These are phyloP conservation scores for Parafenestella ontariensis DNA, from an alignment of 2,329 filamentous ascomycete species.

Conservation along the genomic window DNA sequence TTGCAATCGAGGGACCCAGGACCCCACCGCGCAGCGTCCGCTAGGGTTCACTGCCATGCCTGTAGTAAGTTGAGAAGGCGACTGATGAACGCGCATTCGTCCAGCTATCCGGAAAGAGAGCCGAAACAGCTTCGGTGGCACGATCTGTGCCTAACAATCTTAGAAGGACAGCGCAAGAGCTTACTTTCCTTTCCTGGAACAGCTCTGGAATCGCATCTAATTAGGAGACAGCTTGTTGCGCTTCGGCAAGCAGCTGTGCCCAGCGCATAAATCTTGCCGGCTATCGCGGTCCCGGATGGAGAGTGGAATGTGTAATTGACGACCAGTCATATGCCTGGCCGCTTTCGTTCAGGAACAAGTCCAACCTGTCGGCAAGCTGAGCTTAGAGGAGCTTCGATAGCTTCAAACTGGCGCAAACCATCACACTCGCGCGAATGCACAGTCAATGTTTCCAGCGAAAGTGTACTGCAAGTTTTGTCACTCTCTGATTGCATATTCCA, in stretches of 20 bases:
- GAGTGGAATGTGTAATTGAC: background rate
- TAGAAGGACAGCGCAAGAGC: background rate
- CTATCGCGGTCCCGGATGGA: conserved; percentile 2
- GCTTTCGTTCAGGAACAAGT: background rate
- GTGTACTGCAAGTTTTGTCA: background rate
- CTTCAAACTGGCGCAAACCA: background rate
- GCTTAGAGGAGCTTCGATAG: background rate
- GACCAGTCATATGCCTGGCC: background rate
- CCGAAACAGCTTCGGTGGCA: background rate
- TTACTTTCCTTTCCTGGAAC: background rate
- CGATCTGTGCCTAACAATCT: background rate
- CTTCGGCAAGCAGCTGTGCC: background rate
- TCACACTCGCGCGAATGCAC: background rate
- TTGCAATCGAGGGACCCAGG: background rate
- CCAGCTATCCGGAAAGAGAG: background rate
- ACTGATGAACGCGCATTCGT: background rate
- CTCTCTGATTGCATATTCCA: background rate
- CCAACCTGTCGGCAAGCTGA: background rate
- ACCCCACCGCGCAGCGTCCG: background rate
- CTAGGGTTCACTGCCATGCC: background rate
- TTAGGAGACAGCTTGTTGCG: background rate
- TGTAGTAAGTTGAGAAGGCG: background rate
- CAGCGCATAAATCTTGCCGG: conserved; percentile 1
- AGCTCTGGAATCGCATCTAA: background rate
- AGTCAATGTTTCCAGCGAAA: background rate